Base-by-base conservation (phyloP, 108 stramenopile species). In the Stephanodiscus minutulus region DNA sequence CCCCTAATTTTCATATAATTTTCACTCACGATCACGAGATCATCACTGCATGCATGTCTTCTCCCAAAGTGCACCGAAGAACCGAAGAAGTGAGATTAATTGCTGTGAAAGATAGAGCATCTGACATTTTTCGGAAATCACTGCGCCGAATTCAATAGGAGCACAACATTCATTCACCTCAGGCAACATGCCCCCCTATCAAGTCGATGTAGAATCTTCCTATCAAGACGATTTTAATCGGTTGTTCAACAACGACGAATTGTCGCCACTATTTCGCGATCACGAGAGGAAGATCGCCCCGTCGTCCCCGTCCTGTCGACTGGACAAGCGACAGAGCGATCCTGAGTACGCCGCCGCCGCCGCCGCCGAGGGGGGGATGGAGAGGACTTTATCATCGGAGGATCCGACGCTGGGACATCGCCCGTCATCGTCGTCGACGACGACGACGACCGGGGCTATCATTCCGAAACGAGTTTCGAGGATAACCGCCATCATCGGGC, bases 401-500 rank as follows among this genome's bases (percentile, higher is more conserved):
- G 43, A 44, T 44, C 15, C 43, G 39, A 39, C 8, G 11, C 43
- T 44, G 1, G 15, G 43, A 44, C 43, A 17, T 17, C 15, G 43
- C 43, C 43, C 43, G 3, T 44, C 43, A 33, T 4, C 31, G 31
- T 4, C 31, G 31, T 4, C 43, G 15, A 17, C 43, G 15, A 17
- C 43, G 43, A 39, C 39, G 11, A 39, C 39, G 7, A 39, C 39
- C 39, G 7, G 7, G 39, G 7, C 39, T 1, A 15, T 44, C 43
- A 15, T 44, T 44, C 15, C 43, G 53, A 50, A 39, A 43, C 18
- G 27, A 21, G 50, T 74, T 10, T 68, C 74, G 36, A 61, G 66
- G 36, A 76, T 68, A 22, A 61, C 67, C 39, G 59, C 74, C 29
- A 76, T 76, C 17, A 76, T 76, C 61, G 74, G 74, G 20, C 67